Percentiles rank a stretch among this genome's conserved stretches.
Evolutionary conservation across 345 rosid species (phyloP).

Genomic region (Raphanus raphanistrum): DNA sequence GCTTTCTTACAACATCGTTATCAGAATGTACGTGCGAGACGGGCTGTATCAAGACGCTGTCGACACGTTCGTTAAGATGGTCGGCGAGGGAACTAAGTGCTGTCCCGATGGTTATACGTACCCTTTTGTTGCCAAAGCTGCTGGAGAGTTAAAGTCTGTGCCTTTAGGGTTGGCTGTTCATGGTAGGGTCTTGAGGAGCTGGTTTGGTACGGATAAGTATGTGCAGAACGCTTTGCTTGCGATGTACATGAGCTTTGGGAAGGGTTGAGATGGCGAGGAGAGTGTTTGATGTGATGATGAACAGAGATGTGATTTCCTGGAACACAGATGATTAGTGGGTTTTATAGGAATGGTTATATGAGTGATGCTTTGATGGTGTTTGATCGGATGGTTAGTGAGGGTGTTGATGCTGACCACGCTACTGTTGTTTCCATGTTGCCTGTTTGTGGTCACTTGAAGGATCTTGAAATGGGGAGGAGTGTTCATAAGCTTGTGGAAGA

Average conservation of each 20-base stretch:
- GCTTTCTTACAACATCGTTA: slow-evolving; percentile 47
- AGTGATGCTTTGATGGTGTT: slow-evolving; percentile 49
- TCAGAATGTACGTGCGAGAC: slow-evolving; percentile 43
- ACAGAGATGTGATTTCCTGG: slow-evolving; percentile 62
- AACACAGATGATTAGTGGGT: slow-evolving; percentile 68
- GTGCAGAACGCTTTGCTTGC: slow-evolving; percentile 61
- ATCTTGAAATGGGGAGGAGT: slow-evolving; percentile 51
- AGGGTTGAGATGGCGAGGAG: slow-evolving; percentile 45
- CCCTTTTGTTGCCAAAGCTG: slow-evolving; percentile 59
- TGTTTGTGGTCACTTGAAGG: slow-evolving; percentile 61
- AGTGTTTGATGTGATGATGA: slow-evolving; percentile 53
- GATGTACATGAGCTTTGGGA: slow-evolving; percentile 66
- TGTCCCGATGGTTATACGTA: slow-evolving; percentile 55
- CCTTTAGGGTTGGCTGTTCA: slow-evolving; percentile 51
- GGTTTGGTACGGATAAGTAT: slow-evolving; percentile 39
- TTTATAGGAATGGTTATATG: slow-evolving; percentile 52
- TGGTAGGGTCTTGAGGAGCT: slow-evolving; percentile 47
- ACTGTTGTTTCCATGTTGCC: slow-evolving; percentile 57
- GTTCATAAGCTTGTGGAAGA: slow-evolving; percentile 53
- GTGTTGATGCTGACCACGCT: slow-evolving; percentile 56
- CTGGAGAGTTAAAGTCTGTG: slow-evolving; percentile 42
- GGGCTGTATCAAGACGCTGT: slow-evolving; percentile 41
- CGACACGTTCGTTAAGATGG: slow-evolving; percentile 49
- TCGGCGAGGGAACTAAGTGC: slow-evolving; percentile 37
- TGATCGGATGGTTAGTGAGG: slow-evolving; percentile 46